phyloP scores from a whole-genome alignment of 2,329 filamentous ascomycete species.

The Ceratocystis alfenasii region DNA sequence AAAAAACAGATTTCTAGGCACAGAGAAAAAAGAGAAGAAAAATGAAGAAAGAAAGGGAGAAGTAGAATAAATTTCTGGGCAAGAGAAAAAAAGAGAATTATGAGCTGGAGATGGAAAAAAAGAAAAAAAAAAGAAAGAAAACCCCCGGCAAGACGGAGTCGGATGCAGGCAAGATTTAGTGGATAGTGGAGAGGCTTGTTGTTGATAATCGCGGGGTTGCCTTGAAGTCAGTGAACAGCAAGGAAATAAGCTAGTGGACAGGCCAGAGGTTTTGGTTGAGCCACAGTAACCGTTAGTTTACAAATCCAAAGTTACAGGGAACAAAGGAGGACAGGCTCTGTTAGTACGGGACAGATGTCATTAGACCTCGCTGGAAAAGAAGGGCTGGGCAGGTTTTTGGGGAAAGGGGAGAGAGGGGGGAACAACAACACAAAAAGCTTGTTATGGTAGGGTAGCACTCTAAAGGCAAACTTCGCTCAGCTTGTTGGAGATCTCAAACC shows the following conservation, averaged over 20 bases:
- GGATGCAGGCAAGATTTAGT: constrained; percentile 8
- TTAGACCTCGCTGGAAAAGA: neutral
- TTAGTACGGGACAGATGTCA: constrained; percentile 15
- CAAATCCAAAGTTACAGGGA: constrained; percentile 1
- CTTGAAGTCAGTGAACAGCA: neutral
- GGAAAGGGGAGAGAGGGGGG: neutral
- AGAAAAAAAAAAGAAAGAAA: neutral
- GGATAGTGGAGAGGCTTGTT: neutral
- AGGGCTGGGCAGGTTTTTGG: neutral
- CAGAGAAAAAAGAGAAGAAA: no score
- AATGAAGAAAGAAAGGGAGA: neutral
- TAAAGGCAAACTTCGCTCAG: neutral
- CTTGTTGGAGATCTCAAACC: neutral
- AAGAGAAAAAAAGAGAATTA: constrained; percentile 3
- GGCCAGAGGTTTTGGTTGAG: neutral
- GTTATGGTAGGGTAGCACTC: neutral
- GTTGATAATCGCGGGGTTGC: constrained; percentile 18
- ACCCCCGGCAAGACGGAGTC: neutral
- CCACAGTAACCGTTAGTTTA: constrained; percentile 1
- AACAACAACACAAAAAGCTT: neutral
- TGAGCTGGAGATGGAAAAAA: neutral
- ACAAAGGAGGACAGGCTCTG: neutral
- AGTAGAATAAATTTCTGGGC: neutral
- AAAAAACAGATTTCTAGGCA: no score
- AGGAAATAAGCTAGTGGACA: constrained; percentile 7